Base-by-base conservation (phyloP, 1,284 basidiomycete genomes). In the Leccinum solheimii region DNA sequence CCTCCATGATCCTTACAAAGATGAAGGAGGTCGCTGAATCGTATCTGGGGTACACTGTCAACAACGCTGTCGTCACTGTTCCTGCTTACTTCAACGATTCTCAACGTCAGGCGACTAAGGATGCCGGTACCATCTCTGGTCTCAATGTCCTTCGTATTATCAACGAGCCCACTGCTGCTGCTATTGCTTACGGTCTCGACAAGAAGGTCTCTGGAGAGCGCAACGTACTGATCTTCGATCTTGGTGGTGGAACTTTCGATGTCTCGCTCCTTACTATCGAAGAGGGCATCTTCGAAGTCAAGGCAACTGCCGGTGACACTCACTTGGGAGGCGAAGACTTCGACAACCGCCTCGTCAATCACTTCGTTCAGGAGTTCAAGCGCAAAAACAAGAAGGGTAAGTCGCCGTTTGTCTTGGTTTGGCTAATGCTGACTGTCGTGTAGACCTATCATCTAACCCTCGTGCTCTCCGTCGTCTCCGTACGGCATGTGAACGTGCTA, bases 281-380 rank as follows among this genome's bases (percentile, higher is more conserved):
- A 79, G 96, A 97, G 80, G 96, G 95, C 79, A 95, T 99, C 79
- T 99, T 98, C 82, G 96, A 97, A 80, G 96, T 98, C 79, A 97
- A 97, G 84, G 95, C 97, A 65, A 98, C 96, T 66, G 96, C 97
- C 65, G 97, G 96, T 87, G 97, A 98, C 82, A 99, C 96, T 65
- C 96, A 98, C 80, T 85, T 98, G 77, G 96, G 96, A 82, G 96
- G 97, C 83, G 96, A 98, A 81, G 96, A 98, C 81, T 99, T 98
- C 72, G 97, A 98, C 80, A 98, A 98, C 86, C 89, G 92, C 70
- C 91, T 98, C 69, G 94, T 98, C 77, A 95, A 96, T 81, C 94
- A 98, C 87, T 97, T 99, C 75, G 91, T 94, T 65, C 93, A 96
- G 78, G 95, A 98, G 80, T 98, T 98, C 87, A 97, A 98, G 88